Conservation (phyloP, 1,284 basidiomycete genomes). For the Xerocomus minutiporus region DNA sequence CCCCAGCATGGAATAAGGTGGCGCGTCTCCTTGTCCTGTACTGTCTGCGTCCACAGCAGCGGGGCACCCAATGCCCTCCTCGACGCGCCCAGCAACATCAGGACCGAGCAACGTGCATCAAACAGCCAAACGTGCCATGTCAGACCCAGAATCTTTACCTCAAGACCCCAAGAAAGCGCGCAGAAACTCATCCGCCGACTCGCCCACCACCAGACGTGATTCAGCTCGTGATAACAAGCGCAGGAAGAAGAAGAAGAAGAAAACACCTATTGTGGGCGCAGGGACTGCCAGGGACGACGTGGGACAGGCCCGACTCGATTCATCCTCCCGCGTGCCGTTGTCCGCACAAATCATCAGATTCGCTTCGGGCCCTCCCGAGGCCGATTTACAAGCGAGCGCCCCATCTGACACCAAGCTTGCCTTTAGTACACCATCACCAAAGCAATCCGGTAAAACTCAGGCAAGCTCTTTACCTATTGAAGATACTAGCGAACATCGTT, state of each 20-base stretch:
- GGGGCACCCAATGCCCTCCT: conserved; percentile 20
- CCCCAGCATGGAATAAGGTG: background rate
- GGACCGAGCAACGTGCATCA: conserved; percentile 11
- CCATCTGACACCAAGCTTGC: background rate
- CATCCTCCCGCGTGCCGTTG: conserved; percentile 19
- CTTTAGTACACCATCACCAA: conserved; percentile 5
- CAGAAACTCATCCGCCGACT: conserved; percentile 16
- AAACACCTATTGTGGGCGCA: conserved; percentile 33
- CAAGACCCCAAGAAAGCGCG: conserved; percentile 24
- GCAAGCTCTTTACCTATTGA: background rate
- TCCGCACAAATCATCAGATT: conserved; percentile 25
- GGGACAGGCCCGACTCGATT: conserved; percentile 7
- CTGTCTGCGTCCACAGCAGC: background rate
- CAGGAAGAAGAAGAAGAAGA: conserved; percentile 39
- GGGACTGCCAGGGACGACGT: conserved; percentile 12
- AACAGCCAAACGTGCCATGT: conserved; percentile 20
- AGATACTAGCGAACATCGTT: background rate
- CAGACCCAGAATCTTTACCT: conserved; percentile 20
- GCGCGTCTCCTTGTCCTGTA: conserved; percentile 1
- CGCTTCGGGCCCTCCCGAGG: conserved; percentile 17
- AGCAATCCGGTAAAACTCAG: background rate
- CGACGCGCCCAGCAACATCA: conserved; percentile 18
- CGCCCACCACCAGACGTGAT: conserved; percentile 30
- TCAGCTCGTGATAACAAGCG: conserved; percentile 39
- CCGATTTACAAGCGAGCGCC: conserved; percentile 2